Percentiles rank a stretch among this genome's conserved stretches.
Evolutionary conservation across 2,329 filamentous ascomycete genomes (phyloP).

Genomic region (Fusarium mangiferae): DNA sequence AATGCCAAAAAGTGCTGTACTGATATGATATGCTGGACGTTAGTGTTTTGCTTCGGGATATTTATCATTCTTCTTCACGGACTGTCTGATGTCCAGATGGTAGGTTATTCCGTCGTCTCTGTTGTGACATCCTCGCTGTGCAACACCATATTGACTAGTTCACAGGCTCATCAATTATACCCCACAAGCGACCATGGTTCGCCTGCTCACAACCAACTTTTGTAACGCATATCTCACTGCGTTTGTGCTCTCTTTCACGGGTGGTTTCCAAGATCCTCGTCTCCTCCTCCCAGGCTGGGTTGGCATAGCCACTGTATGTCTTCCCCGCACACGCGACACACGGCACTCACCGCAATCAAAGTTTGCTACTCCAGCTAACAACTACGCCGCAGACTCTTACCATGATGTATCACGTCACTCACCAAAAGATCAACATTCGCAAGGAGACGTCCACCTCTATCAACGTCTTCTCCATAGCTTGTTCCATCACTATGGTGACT

Average conservation of each 20-base stretch:
- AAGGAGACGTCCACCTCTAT: slow-evolving; percentile 83
- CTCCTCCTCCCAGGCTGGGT: slow-evolving; percentile 82
- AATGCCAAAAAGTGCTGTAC: not conserved
- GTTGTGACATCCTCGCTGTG: not conserved
- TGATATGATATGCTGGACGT: slow-evolving; percentile 12
- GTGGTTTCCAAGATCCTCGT: slow-evolving; percentile 75
- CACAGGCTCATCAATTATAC: slow-evolving; percentile 84
- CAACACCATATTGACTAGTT: slow-evolving; percentile 11
- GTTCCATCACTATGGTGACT: slow-evolving; percentile 79
- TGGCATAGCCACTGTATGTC: slow-evolving; percentile 75
- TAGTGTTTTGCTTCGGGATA: slow-evolving; percentile 82
- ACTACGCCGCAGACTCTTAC: slow-evolving; percentile 69
- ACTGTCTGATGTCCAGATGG: slow-evolving; percentile 87
- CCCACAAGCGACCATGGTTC: slow-evolving; percentile 81
- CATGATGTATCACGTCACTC: slow-evolving; percentile 78
- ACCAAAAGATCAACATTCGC: slow-evolving; percentile 81
- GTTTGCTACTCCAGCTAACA: not conserved
- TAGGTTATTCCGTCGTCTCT: slow-evolving; percentile 49
- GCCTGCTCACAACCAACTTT: slow-evolving; percentile 78
- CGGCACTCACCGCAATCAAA: slow-evolving; percentile 9
- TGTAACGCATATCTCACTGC: slow-evolving; percentile 81
- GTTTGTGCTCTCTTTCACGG: slow-evolving; percentile 75
- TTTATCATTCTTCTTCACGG: slow-evolving; percentile 84
- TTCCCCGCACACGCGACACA: slow-evolving; percentile 7
- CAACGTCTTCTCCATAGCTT: slow-evolving; percentile 79